Conservation (phyloP, 2,329 filamentous ascomycete species). For the Apiospora pterosperma region DNA sequence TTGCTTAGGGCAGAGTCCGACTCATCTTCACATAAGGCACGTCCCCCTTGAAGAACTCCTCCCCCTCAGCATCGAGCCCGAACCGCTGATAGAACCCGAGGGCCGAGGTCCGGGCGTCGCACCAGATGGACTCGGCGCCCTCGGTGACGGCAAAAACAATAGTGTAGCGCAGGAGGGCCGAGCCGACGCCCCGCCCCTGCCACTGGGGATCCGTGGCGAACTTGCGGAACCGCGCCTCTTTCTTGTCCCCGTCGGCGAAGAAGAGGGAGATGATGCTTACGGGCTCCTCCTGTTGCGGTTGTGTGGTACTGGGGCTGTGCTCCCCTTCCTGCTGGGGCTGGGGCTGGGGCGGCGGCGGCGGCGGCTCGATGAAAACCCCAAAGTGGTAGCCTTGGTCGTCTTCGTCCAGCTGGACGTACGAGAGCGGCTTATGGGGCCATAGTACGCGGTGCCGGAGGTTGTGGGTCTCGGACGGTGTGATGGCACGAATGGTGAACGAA, state of each 20-base stretch:
- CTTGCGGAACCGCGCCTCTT: conserved; percentile 17
- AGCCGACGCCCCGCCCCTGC: conserved; percentile 20
- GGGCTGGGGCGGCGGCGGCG: not conserved
- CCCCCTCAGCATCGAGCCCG: conserved; percentile 18
- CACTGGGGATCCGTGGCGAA: conserved; percentile 19
- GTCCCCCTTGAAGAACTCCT: conserved; percentile 18
- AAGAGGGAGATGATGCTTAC: conserved; percentile 23
- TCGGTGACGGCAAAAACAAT: conserved; percentile 16
- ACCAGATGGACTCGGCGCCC: conserved; percentile 19
- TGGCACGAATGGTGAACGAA: conserved; percentile 12
- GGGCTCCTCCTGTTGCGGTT: conserved; percentile 1
- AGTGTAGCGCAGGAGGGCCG: conserved; percentile 15
- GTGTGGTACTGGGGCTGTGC: too few species aligned
- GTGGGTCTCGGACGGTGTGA: conserved; percentile 17
- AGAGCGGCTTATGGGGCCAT: conserved; percentile 18
- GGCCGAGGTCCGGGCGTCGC: conserved; percentile 20
- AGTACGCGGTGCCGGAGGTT: conserved; percentile 19
- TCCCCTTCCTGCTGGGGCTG: not conserved
- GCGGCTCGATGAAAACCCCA: conserved; percentile 14
- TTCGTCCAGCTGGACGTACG: conserved; percentile 20
- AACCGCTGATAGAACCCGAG: conserved; percentile 20
- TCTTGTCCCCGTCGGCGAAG: conserved; percentile 9
- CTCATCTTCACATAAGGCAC: conserved; percentile 20
- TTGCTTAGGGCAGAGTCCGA: not conserved
- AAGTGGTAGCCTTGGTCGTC: conserved; percentile 19